Evolutionary conservation across 2,329 filamentous ascomycete species (phyloP).

Genomic region (Neofusicoccum kwambonambiense): DNA sequence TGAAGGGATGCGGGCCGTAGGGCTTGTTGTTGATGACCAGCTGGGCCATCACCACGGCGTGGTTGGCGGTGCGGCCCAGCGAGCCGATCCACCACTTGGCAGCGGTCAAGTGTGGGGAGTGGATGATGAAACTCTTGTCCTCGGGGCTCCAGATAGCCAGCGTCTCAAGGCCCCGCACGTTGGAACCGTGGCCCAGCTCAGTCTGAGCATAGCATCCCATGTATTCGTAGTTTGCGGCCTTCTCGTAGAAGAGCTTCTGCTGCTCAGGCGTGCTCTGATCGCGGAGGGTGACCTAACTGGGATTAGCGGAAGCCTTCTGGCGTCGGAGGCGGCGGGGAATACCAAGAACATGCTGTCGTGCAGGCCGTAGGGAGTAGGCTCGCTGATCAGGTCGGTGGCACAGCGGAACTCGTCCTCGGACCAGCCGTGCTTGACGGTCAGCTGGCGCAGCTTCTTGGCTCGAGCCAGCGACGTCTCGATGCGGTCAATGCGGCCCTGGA

Average conservation of each 20-base stretch:
- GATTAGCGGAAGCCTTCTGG: conserved; percentile 13
- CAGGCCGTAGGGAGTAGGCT: conserved; percentile 71
- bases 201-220: conserved; percentile 82
- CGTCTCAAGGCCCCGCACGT: conserved; percentile 69
- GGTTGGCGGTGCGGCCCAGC: conserved; percentile 71
- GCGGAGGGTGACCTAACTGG: conserved; percentile 59
- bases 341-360: conserved; percentile 71
- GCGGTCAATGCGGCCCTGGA: conserved; percentile 65
- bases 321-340: conserved; percentile 16
- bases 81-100: conserved; percentile 87
- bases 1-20: conserved; percentile 74
- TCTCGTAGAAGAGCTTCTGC: conserved; percentile 69
- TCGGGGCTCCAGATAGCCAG: conserved; percentile 70
- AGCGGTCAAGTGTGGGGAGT: conserved; percentile 71
- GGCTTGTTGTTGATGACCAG: conserved; percentile 66
- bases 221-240: conserved; percentile 66
- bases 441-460: conserved; percentile 67
- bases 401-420: conserved; percentile 59
- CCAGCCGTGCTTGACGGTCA: conserved; percentile 68
- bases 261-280: conserved; percentile 74
- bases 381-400: conserved; percentile 68
- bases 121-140: conserved; percentile 72
- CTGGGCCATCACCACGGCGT: conserved; percentile 78
- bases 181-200: conserved; percentile 75
- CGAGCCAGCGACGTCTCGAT: conserved; percentile 69